phyloP scores from a whole-genome alignment of 345 rosid species.

The Citrus unshiu region DNA sequence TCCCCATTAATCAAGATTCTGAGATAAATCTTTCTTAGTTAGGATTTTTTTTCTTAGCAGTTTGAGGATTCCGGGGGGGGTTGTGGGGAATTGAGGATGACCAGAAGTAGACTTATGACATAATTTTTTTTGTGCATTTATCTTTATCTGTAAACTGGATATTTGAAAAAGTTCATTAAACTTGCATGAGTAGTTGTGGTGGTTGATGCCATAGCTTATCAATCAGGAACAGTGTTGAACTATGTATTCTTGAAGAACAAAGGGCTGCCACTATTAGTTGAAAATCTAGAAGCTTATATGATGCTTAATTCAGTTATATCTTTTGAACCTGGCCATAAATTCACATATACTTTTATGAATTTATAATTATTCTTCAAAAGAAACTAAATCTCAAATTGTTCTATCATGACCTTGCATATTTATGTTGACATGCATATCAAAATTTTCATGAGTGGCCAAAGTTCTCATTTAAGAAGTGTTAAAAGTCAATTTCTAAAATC shows the following conservation, averaged over 20 bases:
- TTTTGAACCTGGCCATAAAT: not conserved
- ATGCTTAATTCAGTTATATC: not conserved
- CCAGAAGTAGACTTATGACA: not conserved
- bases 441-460: not conserved
- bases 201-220: not conserved
- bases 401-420: not conserved
- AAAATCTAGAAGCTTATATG: not conserved
- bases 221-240: not conserved
- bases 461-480: not conserved
- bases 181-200: not conserved
- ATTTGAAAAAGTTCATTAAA: not conserved
- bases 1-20: not conserved
- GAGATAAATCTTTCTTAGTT: not conserved
- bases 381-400: not conserved
- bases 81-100: not conserved
- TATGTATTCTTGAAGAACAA: not conserved
- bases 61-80: not conserved
- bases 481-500: not conserved
- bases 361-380: not conserved
- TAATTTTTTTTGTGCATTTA: not conserved
- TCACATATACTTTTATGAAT: not conserved
- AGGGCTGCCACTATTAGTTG: not conserved
- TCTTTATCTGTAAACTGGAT: not conserved
- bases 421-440: not conserved
- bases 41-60: not conserved